These are phyloP conservation scores for Pseudopyricularia javanii DNA, from an alignment of 2,329 filamentous ascomycete genomes.

Conservation along the genomic window DNA sequence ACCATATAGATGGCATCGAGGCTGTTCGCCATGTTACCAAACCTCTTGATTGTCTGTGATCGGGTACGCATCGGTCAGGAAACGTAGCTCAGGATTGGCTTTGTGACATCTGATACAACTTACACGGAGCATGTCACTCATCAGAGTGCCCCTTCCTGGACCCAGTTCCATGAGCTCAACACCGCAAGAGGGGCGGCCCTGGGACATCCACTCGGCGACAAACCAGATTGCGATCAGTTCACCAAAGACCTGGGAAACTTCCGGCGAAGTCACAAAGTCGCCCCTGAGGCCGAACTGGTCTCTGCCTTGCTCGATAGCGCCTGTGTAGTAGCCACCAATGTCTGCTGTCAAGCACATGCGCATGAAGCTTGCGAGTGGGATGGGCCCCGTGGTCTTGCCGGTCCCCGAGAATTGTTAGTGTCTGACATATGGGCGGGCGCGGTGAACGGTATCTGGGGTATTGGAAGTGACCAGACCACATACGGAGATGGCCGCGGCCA, in stretches of 20 bases:
- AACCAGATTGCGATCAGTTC: conserved; percentile 93
- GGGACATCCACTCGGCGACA: conserved; percentile 90
- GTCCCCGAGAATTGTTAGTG: background rate
- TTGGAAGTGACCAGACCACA: conserved; percentile 3
- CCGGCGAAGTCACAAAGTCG: conserved; percentile 93
- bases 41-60: conserved; percentile 65
- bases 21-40: conserved; percentile 62
- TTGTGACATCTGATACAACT: conserved; percentile 16
- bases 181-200: conserved; percentile 60
- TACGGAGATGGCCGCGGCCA: conserved; percentile 80
- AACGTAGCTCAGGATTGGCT: background rate
- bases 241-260: conserved; percentile 95
- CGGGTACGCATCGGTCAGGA: background rate
- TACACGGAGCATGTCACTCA: conserved; percentile 91
- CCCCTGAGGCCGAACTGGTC: conserved; percentile 90
- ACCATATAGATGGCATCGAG: conserved; percentile 88
- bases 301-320: conserved; percentile 50
- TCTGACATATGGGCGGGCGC: background rate
- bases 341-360: conserved; percentile 94
- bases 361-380: conserved; percentile 92
- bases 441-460: background rate
- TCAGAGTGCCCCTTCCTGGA: conserved; percentile 85
- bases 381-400: conserved; percentile 60
- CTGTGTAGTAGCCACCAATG: conserved; percentile 86
- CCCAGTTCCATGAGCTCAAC: conserved; percentile 90